Base-by-base conservation (phyloP, 2,329 filamentous ascomycete species). In the Reticulascus tulasneorum region DNA sequence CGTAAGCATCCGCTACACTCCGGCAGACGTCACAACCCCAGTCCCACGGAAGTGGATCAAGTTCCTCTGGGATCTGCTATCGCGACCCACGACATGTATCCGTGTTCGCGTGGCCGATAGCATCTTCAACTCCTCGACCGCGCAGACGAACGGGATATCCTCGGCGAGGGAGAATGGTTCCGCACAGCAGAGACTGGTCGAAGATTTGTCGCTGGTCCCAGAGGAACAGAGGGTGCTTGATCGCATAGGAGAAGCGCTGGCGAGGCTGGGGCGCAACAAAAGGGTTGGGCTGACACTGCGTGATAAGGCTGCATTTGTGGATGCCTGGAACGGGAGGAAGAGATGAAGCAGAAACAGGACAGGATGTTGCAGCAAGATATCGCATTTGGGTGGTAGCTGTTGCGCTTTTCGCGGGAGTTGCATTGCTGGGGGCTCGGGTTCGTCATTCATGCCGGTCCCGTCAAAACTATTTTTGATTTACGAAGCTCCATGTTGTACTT, bases 21-120 rank as follows among this genome's bases (percentile, higher is more conserved):
- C 91, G 0, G 75, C 84, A 5, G 90, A 97, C 56, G 82, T 97
- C 40, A 94, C 91, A 0, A 96, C 93, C 0, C 91, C 93, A 0
- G 68, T 98, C 0, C 90, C 93, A 0, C 80, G 83, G 10, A 73
- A 74, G 19, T 89, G 86, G 59, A 33, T 75, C 6, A 65, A 66
- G 3, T 96, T 96, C 58, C 55, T 96, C 8, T 98, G 90, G 89
- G 84, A 82, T 35, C 69, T 97, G 8, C 78, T 95, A 22, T 86
- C 84, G 27, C 79, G 83, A 30, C 86, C 89, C 1, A 94, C 86
- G 2, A 93, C 95, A 47, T 89, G 82, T 51, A 91, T 98, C 50
- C 80, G 89, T 17, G 91, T 97, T 10, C 79, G 93, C 32, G 90
- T 98, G 37, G 93, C 89, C 1, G 86, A 91, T 53, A 77, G 76